These are phyloP conservation scores for Mycena sanguinolenta DNA, from an alignment of 768 basidiomycete species.

Conservation along the genomic window DNA sequence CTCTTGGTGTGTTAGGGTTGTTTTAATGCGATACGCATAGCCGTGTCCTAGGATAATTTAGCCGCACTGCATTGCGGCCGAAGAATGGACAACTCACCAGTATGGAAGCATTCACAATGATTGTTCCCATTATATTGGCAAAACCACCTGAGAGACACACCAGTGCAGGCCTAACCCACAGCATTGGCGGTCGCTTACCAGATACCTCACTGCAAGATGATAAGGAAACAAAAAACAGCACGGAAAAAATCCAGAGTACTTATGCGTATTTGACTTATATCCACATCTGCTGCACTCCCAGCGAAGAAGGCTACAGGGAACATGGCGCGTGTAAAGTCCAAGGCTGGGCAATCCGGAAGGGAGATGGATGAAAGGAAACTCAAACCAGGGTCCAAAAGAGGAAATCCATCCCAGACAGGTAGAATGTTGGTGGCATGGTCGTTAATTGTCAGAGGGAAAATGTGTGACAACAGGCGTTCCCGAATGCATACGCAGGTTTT, in stretches of 20 bases:
- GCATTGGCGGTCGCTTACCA: constrained; percentile 7
- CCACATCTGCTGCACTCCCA: background rate
- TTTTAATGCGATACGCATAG: constrained; percentile 5
- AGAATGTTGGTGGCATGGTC: constrained; percentile 31
- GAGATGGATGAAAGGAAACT: constrained; percentile 38
- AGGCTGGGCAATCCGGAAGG: constrained; percentile 32
- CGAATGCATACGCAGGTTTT: too few species aligned
- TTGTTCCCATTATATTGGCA: constrained; percentile 21
- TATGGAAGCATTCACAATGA: constrained; percentile 16
- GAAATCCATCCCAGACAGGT: constrained; percentile 27
- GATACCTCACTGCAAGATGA: constrained; percentile 30
- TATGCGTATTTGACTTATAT: constrained; percentile 24
- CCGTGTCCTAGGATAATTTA: constrained; percentile 24
- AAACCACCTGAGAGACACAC: constrained; percentile 5
- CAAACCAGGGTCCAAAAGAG: constrained; percentile 35
- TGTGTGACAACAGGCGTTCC: too few species aligned
- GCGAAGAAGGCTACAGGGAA: background rate
- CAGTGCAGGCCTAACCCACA: background rate
- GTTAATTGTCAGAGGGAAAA: background rate
- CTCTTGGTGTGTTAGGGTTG: background rate
- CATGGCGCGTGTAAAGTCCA: constrained; percentile 33
- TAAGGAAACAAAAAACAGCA: background rate
- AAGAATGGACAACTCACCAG: constrained; percentile 4
- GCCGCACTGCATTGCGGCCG: too few species aligned
- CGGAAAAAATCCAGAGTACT: background rate